Evolutionary conservation across 2,329 filamentous ascomycete species (phyloP).

Genomic region (Pezicula rhizophila): DNA sequence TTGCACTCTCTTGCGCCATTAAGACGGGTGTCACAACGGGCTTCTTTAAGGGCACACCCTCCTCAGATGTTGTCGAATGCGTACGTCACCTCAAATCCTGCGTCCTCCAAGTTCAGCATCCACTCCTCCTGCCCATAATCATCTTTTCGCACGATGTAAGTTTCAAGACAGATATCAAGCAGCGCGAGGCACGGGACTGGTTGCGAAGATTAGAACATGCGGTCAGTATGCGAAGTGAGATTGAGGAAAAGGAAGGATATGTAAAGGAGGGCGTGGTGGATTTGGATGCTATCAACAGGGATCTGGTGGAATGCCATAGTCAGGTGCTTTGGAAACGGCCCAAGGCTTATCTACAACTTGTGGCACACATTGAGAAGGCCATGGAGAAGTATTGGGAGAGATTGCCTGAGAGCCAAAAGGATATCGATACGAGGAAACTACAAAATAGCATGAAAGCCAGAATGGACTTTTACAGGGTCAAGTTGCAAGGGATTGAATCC

Average conservation of each 20-base stretch:
- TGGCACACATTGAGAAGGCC: conserved; percentile 41
- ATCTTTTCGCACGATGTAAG: conserved; percentile 54
- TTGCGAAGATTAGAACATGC: conserved; percentile 55
- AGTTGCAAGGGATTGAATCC: conserved; percentile 55
- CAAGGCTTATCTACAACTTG: conserved; percentile 53
- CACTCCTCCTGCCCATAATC: conserved; percentile 54
- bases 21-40: conserved; percentile 50
- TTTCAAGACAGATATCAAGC: conserved; percentile 51
- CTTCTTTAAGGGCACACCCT: conserved; percentile 55
- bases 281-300: conserved; percentile 54
- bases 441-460: conserved; percentile 48
- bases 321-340: conserved; percentile 60
- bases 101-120: conserved; percentile 47
- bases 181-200: conserved; percentile 57
- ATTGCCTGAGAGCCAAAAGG: conserved; percentile 12
- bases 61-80: conserved; percentile 46
- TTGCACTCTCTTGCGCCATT: conserved; percentile 56
- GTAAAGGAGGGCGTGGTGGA: conserved; percentile 45
- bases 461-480: conserved; percentile 54
- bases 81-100: conserved; percentile 48
- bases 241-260: conserved; percentile 37
- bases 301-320: conserved; percentile 58
- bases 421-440: conserved; percentile 34
- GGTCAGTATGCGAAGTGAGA: conserved; percentile 49
- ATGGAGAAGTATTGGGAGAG: conserved; percentile 13